Percentiles rank a stretch among this genome's conserved stretches.
Evolutionary conservation across 2,329 filamentous ascomycete species (phyloP).

Genomic region (Orbilia quercus): DNA sequence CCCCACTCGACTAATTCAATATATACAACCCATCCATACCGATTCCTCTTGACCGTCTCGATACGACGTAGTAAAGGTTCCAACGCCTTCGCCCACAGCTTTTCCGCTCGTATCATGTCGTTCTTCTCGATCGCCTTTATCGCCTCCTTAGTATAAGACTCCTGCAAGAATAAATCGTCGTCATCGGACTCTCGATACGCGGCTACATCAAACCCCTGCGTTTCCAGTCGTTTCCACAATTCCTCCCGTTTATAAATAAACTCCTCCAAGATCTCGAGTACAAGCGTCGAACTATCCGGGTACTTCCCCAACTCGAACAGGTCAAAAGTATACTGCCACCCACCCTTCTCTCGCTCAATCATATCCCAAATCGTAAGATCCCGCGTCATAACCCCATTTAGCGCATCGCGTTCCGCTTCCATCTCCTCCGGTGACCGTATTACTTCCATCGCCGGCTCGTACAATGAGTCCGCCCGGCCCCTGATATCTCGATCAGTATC

Average conservation of each 20-base stretch:
- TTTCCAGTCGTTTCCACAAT: slow-evolving; percentile 9
- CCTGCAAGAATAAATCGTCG: slow-evolving; percentile 27
- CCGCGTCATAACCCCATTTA: not conserved
- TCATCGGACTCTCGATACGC: slow-evolving; percentile 12
- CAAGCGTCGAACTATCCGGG: slow-evolving; percentile 12
- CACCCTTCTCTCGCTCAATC: not conserved
- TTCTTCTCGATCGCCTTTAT: slow-evolving; percentile 11
- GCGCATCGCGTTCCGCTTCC: not conserved
- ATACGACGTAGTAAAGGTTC: not conserved
- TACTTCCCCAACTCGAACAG: slow-evolving; percentile 21
- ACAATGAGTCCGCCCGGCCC: too few relatives aligned
- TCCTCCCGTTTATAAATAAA: slow-evolving; percentile 12
- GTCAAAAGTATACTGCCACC: slow-evolving; percentile 19
- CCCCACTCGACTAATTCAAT: slow-evolving; percentile 4
- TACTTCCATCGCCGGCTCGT: too few relatives aligned
- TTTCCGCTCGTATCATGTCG: slow-evolving; percentile 6
- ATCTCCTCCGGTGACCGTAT: not conserved
- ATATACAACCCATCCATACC: not conserved
- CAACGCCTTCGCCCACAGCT: not conserved
- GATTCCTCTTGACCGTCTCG: not conserved
- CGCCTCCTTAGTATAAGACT: slow-evolving; percentile 5
- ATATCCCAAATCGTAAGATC: slow-evolving; percentile 4
- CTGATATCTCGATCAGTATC: too few relatives aligned
- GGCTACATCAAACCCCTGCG: slow-evolving; percentile 12
- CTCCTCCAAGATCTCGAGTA: slow-evolving; percentile 15